phyloP scores from a whole-genome alignment of 1,284 basidiomycete genomes.

The Pseudozyma pruni region DNA sequence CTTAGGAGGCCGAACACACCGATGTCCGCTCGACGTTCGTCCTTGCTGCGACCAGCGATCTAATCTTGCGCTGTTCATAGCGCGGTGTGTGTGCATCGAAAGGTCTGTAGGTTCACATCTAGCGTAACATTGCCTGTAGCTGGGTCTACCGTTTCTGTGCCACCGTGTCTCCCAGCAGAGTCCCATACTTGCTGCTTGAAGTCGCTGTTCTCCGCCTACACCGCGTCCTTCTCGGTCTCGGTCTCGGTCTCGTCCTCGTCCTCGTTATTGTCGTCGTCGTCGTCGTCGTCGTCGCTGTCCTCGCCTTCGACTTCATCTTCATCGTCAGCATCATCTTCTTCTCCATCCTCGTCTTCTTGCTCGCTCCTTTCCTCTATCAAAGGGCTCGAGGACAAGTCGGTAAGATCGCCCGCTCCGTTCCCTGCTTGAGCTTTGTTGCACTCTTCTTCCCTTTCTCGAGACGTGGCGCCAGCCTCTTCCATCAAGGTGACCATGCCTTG shows the following conservation, averaged over 20 bases:
- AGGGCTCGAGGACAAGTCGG: background rate
- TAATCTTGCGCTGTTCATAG: too few relatives aligned
- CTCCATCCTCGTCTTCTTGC: background rate
- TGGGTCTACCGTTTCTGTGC: too few relatives aligned
- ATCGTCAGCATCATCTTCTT: background rate
- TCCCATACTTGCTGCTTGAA: too few relatives aligned
- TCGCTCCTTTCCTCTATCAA: background rate
- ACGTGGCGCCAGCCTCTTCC: background rate
- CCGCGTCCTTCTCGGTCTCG: background rate
- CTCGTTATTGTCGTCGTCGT: background rate
- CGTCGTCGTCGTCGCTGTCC: background rate
- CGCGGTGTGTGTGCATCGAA: too few relatives aligned
- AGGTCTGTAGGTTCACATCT: too few relatives aligned
- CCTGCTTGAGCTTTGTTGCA: background rate
- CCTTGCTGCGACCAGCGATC: too few relatives aligned
- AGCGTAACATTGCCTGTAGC: too few relatives aligned
- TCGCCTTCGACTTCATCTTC: background rate
- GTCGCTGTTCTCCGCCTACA: background rate
- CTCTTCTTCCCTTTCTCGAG: background rate
- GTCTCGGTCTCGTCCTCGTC: background rate
- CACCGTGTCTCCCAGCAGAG: too few relatives aligned
- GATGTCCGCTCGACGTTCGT: too few relatives aligned
- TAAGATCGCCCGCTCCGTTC: background rate
- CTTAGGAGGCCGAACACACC: too few relatives aligned
- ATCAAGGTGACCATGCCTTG: conserved; percentile 10